Conservation (phyloP, 305 asterid species). For the Solanum hybrid region DNA sequence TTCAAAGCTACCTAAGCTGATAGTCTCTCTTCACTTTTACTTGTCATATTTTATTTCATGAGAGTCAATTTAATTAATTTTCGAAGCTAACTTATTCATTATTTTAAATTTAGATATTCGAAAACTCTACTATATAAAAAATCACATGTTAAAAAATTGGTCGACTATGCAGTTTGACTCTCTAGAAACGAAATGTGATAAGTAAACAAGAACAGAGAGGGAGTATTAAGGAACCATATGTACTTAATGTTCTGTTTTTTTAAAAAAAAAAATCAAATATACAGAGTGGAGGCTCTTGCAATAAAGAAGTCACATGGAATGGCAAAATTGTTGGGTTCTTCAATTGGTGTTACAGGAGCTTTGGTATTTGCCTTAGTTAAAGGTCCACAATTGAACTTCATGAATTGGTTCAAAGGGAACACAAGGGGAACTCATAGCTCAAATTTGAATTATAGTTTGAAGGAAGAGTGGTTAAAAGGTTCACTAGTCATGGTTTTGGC, state of each 20-base stretch:
- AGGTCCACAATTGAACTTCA: conserved; percentile 34
- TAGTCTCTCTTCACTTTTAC: background rate
- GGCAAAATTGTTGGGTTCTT: conserved; percentile 33
- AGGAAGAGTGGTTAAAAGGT: conserved; percentile 39
- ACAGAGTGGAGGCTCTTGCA: conserved; percentile 45
- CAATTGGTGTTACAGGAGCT: conserved; percentile 40
- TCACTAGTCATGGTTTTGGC: conserved; percentile 46
- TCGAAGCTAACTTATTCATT: background rate
- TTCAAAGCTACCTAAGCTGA: too few relatives aligned
- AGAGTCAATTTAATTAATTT: background rate
- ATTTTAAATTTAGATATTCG: background rate
- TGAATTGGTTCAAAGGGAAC: conserved; percentile 14
- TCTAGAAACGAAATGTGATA: background rate
- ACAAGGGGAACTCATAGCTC: background rate
- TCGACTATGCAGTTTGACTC: background rate
- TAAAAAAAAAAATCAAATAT: background rate
- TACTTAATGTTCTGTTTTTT: background rate
- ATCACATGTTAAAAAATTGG: background rate
- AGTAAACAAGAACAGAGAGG: background rate
- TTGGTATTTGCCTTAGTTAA: conserved; percentile 50
- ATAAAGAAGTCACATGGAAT: conserved; percentile 30
- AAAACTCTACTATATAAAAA: too few relatives aligned
- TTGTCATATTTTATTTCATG: background rate
- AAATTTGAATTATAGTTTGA: background rate
- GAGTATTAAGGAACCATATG: background rate